phyloP scores from a whole-genome alignment of 306 rosid genomes.

The Dalbergia cultrata region DNA sequence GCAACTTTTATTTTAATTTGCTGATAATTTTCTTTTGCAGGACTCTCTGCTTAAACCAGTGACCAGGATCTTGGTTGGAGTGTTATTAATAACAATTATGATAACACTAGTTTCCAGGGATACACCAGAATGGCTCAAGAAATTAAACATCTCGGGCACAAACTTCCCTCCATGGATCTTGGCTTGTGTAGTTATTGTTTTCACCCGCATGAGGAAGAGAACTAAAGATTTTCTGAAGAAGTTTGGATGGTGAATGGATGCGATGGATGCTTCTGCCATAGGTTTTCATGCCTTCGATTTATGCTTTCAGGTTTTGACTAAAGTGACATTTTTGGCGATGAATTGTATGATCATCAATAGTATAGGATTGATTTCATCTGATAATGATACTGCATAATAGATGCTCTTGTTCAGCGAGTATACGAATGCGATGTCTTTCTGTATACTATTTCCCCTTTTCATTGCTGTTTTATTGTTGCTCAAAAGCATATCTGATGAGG shows the following conservation, averaged over 20 bases:
- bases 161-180: constrained; percentile 89
- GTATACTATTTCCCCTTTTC: background rate
- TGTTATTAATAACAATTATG: constrained; percentile 67
- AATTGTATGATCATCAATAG: constrained; percentile 12
- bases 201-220: constrained; percentile 87
- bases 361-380: background rate
- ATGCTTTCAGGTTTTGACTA: constrained; percentile 27
- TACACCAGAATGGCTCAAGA: constrained; percentile 72
- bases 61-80: constrained; percentile 78
- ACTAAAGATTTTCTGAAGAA: constrained; percentile 71
- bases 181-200: constrained; percentile 85
- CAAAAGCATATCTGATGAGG: background rate
- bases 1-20: background rate
- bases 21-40: constrained; percentile 53
- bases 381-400: background rate
- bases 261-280: constrained; percentile 9
- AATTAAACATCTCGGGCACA: constrained; percentile 63
- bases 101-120: constrained; percentile 67
- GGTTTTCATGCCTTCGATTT: background rate
- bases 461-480: background rate
- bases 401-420: constrained; percentile 2
- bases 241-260: constrained; percentile 63
- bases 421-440: background rate
- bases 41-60: constrained; percentile 83
- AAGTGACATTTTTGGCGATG: constrained; percentile 1